phyloP scores from a whole-genome alignment of 495 filamentous ascomycete genomes.

The Chaetomium tenue region DNA sequence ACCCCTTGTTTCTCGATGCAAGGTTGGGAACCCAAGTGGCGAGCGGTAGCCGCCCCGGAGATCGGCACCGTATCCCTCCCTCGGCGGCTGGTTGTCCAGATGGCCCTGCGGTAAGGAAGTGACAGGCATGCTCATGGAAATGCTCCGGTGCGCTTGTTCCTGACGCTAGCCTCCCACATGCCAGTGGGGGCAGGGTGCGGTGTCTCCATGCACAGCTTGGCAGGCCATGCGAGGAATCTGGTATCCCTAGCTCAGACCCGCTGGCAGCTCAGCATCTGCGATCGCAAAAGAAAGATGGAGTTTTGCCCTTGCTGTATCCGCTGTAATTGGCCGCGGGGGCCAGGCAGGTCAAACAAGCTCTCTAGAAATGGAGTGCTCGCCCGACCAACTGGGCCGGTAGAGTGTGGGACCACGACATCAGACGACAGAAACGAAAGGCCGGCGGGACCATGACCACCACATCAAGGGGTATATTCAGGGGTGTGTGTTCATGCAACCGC shows the following conservation, averaged over 20 bases:
- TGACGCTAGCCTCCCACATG: conserved; percentile 16
- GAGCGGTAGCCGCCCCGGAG: conserved; percentile 31
- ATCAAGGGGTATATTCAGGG: conserved; percentile 22
- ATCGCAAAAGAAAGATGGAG: conserved; percentile 2
- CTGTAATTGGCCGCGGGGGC: conserved; percentile 27
- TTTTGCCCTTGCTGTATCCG: not conserved
- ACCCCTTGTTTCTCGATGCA: conserved; percentile 26
- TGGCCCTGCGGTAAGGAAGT: not conserved
- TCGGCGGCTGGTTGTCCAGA: not conserved
- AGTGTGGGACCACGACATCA: conserved; percentile 5
- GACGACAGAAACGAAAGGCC: conserved; percentile 16
- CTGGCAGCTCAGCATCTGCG: conserved; percentile 11
- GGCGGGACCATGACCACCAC: conserved; percentile 17
- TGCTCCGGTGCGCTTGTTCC: conserved; percentile 13
- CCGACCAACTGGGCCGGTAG: conserved; percentile 9
- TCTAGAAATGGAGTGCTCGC: conserved; percentile 18
- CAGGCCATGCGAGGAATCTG: conserved; percentile 8
- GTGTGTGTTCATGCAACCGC: conserved; percentile 26
- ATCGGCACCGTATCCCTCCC: conserved; percentile 9
- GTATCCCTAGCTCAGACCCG: not conserved
- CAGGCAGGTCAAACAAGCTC: conserved; percentile 32
- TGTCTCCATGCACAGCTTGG: conserved; percentile 18
- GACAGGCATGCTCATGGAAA: conserved; percentile 11
- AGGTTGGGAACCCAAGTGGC: conserved; percentile 20
- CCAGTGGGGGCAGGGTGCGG: conserved; percentile 4